Conservation (phyloP, 1,284 basidiomycete genomes). For the Irpex sp. region DNA sequence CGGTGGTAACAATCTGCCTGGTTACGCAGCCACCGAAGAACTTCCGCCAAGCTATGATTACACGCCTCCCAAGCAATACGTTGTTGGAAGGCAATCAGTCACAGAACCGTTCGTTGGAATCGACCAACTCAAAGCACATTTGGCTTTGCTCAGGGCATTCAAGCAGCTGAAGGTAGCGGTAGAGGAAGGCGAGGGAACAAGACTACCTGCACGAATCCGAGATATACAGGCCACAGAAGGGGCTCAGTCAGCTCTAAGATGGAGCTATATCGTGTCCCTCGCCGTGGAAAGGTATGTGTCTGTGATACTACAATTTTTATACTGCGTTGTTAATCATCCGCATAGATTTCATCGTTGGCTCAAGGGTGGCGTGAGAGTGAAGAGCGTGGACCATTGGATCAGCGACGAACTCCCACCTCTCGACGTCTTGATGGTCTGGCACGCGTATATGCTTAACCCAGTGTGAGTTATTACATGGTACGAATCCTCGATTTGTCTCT, state of each 20-base stretch:
- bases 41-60: constrained; percentile 1
- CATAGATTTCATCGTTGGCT: constrained; percentile 34
- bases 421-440: constrained; percentile 49
- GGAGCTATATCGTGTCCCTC: background rate
- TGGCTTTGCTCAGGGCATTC: constrained; percentile 16
- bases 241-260: background rate
- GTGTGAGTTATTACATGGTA: constrained; percentile 23
- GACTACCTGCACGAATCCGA: background rate
- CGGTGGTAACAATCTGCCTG: background rate
- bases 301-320: background rate
- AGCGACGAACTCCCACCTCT: constrained; percentile 35
- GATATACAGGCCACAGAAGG: background rate
- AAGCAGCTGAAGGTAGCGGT: constrained; percentile 11
- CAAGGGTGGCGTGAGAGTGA: constrained; percentile 18
- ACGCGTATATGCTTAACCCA: constrained; percentile 47
- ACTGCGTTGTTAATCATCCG: background rate
- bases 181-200: background rate
- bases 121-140: constrained; percentile 15
- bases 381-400: constrained; percentile 21
- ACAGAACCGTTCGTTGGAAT: constrained; percentile 10
- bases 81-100: constrained; percentile 6
- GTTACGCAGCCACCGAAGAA: background rate
- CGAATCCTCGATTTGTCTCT: background rate
- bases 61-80: constrained; percentile 6
- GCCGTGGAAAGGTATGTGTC: background rate